Evolutionary conservation across 768 basidiomycete species (phyloP).

Genomic region (Mycena metata): DNA sequence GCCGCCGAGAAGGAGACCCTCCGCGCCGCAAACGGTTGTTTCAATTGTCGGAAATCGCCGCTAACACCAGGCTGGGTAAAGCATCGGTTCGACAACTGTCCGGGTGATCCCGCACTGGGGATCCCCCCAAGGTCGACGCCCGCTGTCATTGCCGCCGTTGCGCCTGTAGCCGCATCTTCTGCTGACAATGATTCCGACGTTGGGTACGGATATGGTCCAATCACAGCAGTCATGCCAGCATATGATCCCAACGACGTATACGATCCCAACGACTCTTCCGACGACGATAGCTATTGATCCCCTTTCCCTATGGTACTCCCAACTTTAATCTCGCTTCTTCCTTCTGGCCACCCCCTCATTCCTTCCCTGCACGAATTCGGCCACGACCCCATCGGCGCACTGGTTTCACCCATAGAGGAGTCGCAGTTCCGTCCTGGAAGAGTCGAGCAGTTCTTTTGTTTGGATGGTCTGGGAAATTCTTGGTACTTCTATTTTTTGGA

Average conservation of each 20-base stretch:
- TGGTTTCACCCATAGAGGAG: background rate
- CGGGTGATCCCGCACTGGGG: background rate
- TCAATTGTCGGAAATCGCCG: conserved; percentile 12
- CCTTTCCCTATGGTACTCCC: background rate
- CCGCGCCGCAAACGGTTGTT: background rate
- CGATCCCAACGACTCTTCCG: background rate
- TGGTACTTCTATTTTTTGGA: conserved; percentile 1
- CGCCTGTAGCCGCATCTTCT: background rate
- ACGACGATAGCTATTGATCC: background rate
- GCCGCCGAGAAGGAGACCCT: conserved; percentile 19
- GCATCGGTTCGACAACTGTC: conserved; percentile 20
- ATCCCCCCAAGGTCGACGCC: conserved; percentile 2
- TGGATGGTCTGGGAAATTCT: background rate
- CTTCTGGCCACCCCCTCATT: conserved; percentile 7
- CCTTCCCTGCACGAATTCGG: background rate
- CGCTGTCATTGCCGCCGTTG: conserved; percentile 8
- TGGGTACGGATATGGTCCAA: background rate
- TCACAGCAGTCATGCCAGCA: conserved; percentile 8
- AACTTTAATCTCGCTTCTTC: conserved; percentile 18
- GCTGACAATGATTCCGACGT: background rate
- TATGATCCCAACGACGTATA: background rate
- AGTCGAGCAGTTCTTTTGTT: background rate
- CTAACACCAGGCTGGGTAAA: conserved; percentile 13
- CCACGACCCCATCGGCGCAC: conserved; percentile 1
- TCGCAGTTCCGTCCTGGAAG: conserved; percentile 5